Base-by-base conservation (phyloP, 202 grass and related monocot species). In the Sporobolus alterniflorus region DNA sequence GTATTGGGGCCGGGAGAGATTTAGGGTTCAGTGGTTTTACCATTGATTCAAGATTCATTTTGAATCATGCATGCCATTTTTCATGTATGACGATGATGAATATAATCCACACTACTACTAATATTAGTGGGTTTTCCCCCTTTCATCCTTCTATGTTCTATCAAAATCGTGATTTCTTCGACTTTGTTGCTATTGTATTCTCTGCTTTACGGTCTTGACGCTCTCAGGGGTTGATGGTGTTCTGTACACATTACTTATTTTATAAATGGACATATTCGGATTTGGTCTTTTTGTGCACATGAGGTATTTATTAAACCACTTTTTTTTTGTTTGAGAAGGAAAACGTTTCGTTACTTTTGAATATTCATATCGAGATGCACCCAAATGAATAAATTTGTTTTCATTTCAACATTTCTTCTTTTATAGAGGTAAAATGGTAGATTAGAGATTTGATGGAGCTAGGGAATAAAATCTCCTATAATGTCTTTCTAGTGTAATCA, bases 61-160 rank as follows among this genome's bases (percentile, higher is more conserved):
- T 82, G n/a, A 60, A 57, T 66, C 69, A 46, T 66, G 30, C 26
- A 20, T 42, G 20, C 44, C 50, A 16, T 49, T 74, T 74, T 73
- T 71, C 77, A 82, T 77, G 77, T 18, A 66, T 40, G 26, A 61
- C 85, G 77, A 66, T 40, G 26, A 61, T 89, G 77, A 56, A 72
- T 71, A 60, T 16, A 30, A 1, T 29, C 2, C 3, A 24, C 25
- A 64, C 65, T 70, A 56, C 66, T n/a, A 63, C 5, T 22, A 17
- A 15, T 25, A 13, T 69, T 40, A 52, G 36, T 39, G 3, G 36
- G 3, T 66, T 48, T 7, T n/a, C 0, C 42, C 17, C 5, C 17
- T 12, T 74, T 32, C 2, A 25, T 36, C 9, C 28, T 31, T 51
- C 8, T 32, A 25, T n/a, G 11, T 61, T 31, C 36, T 39, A 39